Evolutionary conservation across 192 early-diverging fungal species (phyloP).

Genomic region (Coemansia sp.): DNA sequence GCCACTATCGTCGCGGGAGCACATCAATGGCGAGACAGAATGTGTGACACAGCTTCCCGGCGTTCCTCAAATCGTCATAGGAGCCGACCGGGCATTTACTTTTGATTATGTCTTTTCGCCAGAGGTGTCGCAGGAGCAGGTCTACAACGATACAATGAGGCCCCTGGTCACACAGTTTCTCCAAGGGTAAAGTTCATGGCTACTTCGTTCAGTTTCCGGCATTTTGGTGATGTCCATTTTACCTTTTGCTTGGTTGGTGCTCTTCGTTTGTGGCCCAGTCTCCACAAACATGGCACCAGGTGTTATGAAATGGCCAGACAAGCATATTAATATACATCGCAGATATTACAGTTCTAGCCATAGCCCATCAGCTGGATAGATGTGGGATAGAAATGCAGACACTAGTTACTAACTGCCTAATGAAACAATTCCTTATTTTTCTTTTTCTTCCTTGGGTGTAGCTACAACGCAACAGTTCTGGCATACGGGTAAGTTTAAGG

Average conservation of each 20-base stretch:
- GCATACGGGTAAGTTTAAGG: constrained; percentile 75
- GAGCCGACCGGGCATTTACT: constrained; percentile 58
- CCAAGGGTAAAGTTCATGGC: constrained; percentile 59
- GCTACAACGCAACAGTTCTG: constrained; percentile 90
- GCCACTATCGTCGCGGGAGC: constrained; percentile 49
- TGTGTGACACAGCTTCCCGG: constrained; percentile 53
- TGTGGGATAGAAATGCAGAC: background rate
- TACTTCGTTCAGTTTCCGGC: background rate
- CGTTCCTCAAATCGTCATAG: constrained; percentile 53
- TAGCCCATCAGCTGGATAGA: background rate
- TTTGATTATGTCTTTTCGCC: constrained; percentile 77
- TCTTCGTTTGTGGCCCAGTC: background rate
- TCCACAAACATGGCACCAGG: background rate
- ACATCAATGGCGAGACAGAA: constrained; percentile 40
- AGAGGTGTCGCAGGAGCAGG: constrained; percentile 62
- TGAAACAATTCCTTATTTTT: background rate
- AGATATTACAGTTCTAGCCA: background rate
- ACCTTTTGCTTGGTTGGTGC: background rate
- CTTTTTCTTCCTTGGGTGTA: background rate
- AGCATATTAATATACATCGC: background rate
- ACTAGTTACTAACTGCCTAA: background rate
- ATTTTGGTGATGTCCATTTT: background rate
- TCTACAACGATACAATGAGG: constrained; percentile 60
- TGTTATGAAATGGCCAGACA: background rate
- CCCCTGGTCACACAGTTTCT: constrained; percentile 62